These are phyloP conservation scores for Hypoxylon cercidicola DNA, from an alignment of 495 filamentous ascomycete genomes.

Conservation along the genomic window DNA sequence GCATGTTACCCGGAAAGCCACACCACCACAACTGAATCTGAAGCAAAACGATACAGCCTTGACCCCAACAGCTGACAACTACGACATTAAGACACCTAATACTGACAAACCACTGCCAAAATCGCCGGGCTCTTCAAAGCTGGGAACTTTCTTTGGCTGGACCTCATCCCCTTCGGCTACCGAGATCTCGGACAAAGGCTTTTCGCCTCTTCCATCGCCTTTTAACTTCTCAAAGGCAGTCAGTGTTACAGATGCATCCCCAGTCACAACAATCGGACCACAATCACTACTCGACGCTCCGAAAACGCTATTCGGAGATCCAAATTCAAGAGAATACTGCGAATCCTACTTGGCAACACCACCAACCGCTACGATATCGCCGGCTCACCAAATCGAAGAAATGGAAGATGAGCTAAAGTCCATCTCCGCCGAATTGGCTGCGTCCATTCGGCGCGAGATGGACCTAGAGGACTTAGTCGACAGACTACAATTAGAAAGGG, in stretches of 20 bases:
- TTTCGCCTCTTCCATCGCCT: conserved; percentile 61
- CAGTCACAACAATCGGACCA: conserved; percentile 50
- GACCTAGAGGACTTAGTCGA: conserved; percentile 96
- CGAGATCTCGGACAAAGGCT: conserved; percentile 60
- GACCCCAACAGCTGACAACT: conserved; percentile 33
- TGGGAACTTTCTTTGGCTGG: conserved; percentile 65
- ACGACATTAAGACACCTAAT: conserved; percentile 48
- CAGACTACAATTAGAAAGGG: conserved; percentile 78
- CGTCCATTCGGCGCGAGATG: conserved; percentile 94
- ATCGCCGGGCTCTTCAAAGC: conserved; percentile 62
- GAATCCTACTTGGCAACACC: conserved; percentile 61
- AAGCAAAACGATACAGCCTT: conserved; percentile 46
- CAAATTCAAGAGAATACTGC: conserved; percentile 52
- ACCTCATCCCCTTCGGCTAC: conserved; percentile 57
- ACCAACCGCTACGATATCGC: conserved; percentile 49
- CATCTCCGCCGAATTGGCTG: conserved; percentile 90
- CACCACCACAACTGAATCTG: conserved; percentile 62
- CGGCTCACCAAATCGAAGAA: conserved; percentile 67
- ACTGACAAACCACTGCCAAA: conserved; percentile 64
- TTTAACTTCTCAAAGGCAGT: conserved; percentile 51
- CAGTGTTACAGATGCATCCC: conserved; percentile 52
- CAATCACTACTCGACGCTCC: conserved; percentile 50
- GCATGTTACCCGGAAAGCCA: conserved; percentile 54
- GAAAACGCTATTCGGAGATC: conserved; percentile 45
- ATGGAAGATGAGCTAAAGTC: conserved; percentile 93